Evolutionary conservation across 768 basidiomycete species (phyloP).

Genomic region (Pisolithus marmoratus): DNA sequence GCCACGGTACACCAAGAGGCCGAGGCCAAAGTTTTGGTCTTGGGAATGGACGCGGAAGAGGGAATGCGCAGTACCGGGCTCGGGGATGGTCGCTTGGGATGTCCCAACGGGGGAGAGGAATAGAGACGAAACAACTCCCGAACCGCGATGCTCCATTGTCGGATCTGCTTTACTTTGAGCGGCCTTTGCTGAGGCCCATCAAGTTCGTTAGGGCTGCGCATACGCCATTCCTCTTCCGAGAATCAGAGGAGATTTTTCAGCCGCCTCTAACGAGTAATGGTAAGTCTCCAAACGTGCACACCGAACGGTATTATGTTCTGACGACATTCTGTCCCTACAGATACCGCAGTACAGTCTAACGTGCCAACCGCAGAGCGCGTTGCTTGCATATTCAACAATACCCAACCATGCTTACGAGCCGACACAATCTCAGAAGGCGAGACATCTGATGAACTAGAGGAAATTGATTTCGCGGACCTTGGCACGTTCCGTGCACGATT

Average conservation of each 20-base stretch:
- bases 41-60: slow-evolving; percentile 6
- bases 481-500: slow-evolving; percentile 40
- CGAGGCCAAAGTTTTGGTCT: not conserved
- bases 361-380: slow-evolving; percentile 70
- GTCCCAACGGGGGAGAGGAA: not conserved
- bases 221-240: slow-evolving; percentile 45
- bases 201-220: slow-evolving; percentile 58
- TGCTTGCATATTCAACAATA: slow-evolving; percentile 52
- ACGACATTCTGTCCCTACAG: not conserved
- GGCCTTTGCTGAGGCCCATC: slow-evolving; percentile 64
- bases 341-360: slow-evolving; percentile 45
- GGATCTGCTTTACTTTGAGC: slow-evolving; percentile 45
- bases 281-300: slow-evolving; percentile 25
- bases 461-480: slow-evolving; percentile 64
- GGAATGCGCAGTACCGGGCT: not conserved
- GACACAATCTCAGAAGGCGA: slow-evolving; percentile 27
- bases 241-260: slow-evolving; percentile 58
- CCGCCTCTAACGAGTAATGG: slow-evolving; percentile 48
- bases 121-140: not conserved
- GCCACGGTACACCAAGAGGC: not conserved
- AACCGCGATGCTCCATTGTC: slow-evolving; percentile 45
- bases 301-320: slow-evolving; percentile 1
- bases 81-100: not conserved
- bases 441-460: slow-evolving; percentile 38
- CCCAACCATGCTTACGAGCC: slow-evolving; percentile 11